These are phyloP conservation scores for Gastrolobium bilobum DNA, from an alignment of 306 rosid genomes.

Conservation along the genomic window DNA sequence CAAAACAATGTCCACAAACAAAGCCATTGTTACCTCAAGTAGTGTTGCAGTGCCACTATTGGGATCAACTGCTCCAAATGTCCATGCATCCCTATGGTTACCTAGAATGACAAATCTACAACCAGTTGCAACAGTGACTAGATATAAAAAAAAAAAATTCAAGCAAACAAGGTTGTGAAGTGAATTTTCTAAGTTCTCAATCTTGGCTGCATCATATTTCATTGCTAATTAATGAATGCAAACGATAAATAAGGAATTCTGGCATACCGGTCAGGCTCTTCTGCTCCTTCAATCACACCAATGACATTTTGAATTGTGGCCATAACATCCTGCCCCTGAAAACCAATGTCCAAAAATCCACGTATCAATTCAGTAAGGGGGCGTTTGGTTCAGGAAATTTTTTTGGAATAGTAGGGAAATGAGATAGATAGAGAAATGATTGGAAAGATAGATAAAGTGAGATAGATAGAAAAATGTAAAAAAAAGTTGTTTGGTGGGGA, in stretches of 20 bases:
- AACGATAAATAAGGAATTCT: not conserved
- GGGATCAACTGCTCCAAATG: conserved; percentile 91
- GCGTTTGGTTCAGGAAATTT: too few species aligned
- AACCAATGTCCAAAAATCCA: conserved; percentile 39
- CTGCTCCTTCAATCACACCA: conserved; percentile 78
- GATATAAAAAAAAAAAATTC: not conserved
- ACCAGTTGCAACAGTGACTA: conserved; percentile 39
- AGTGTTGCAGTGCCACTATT: conserved; percentile 83
- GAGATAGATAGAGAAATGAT: too few species aligned
- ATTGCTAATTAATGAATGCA: conserved; percentile 11
- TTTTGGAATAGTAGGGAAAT: too few species aligned
- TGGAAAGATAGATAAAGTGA: too few species aligned
- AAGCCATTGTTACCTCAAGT: conserved; percentile 62
- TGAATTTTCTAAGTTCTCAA: conserved; percentile 5
- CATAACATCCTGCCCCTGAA: conserved; percentile 65
- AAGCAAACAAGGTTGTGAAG: conserved; percentile 17
- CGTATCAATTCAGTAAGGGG: conserved; percentile 2
- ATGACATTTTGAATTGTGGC: conserved; percentile 71
- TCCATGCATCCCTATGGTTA: conserved; percentile 87
- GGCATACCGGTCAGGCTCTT: conserved; percentile 79
- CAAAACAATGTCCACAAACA: not conserved
- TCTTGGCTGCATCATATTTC: conserved; percentile 5
- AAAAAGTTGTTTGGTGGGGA: too few species aligned
- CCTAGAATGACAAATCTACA: conserved; percentile 80
- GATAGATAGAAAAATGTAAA: too few species aligned